These are phyloP conservation scores for Torrubiellomyces zombiae DNA, from an alignment of 2,329 filamentous ascomycete species.

Conservation along the genomic window DNA sequence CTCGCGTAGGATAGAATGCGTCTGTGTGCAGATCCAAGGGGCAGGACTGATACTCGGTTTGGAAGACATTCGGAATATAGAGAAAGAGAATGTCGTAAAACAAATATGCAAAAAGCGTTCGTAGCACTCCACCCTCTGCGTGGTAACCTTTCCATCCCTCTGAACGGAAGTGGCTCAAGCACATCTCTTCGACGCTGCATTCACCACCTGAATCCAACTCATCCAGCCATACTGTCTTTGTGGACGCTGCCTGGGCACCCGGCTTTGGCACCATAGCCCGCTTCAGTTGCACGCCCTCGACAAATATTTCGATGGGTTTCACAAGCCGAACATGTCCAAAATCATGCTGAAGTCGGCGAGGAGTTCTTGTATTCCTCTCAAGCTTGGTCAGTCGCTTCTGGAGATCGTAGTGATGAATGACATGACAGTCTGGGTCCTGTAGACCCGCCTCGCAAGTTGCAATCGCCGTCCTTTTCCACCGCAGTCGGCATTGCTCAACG, in stretches of 20 bases:
- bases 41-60: slow-evolving; percentile 87
- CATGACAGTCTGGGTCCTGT: slow-evolving; percentile 74
- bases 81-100: slow-evolving; percentile 89
- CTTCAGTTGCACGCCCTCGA: slow-evolving; percentile 66
- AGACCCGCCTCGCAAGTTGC: slow-evolving; percentile 73
- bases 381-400: slow-evolving; percentile 89
- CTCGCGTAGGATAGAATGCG: slow-evolving; percentile 72
- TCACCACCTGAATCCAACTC: slow-evolving; percentile 50
- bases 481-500: slow-evolving; percentile 49
- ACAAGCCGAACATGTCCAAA: slow-evolving; percentile 72
- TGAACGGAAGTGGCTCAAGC: slow-evolving; percentile 66
- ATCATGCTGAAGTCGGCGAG: slow-evolving; percentile 77
- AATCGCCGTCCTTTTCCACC: slow-evolving; percentile 65
- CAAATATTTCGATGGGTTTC: slow-evolving; percentile 56
- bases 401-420: slow-evolving; percentile 86
- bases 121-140: slow-evolving; percentile 75
- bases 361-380: slow-evolving; percentile 67
- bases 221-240: slow-evolving; percentile 80
- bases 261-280: slow-evolving; percentile 30
- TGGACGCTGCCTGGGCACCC: slow-evolving; percentile 27
- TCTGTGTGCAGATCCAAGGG: slow-evolving; percentile 88
- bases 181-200: slow-evolving; percentile 89
- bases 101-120: slow-evolving; percentile 80
- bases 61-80: slow-evolving; percentile 92
- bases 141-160: slow-evolving; percentile 92